Percentiles rank a stretch among this genome's conserved stretches.
phyloP scores from a whole-genome alignment of 805 yeast species.

The Lipomyces kockii region DNA sequence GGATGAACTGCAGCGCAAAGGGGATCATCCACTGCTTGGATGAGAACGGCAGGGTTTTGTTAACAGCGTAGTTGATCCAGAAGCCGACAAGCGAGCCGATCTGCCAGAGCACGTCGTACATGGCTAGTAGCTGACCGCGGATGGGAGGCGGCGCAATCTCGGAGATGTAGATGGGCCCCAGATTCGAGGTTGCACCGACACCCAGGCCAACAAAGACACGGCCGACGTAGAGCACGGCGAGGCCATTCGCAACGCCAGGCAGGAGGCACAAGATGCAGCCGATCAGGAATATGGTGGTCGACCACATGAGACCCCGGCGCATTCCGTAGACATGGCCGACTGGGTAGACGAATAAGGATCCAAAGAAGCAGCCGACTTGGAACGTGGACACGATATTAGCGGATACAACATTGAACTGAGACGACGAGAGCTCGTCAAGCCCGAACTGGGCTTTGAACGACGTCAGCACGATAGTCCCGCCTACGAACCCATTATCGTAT shows the following conservation, averaged over 20 bases:
- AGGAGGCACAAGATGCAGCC: slow-evolving; percentile 41
- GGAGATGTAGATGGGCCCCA: slow-evolving; percentile 62
- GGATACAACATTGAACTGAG: slow-evolving; percentile 14
- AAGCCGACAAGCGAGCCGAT: slow-evolving; percentile 55
- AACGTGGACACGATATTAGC: slow-evolving; percentile 67
- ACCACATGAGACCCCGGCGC: slow-evolving; percentile 46
- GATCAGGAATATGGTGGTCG: slow-evolving; percentile 22
- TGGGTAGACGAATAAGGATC: slow-evolving; percentile 52
- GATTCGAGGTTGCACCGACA: slow-evolving; percentile 59
- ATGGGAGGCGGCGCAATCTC: slow-evolving; percentile 79
- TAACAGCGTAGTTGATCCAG: slow-evolving; percentile 57
- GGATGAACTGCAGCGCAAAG: slow-evolving; percentile 33
- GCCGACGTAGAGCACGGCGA: slow-evolving; percentile 48
- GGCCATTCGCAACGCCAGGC: slow-evolving; percentile 9
- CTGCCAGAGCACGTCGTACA: slow-evolving; percentile 58
- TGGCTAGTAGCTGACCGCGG: slow-evolving; percentile 74
- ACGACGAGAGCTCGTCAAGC: slow-evolving; percentile 45
- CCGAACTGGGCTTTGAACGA: slow-evolving; percentile 55
- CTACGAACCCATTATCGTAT: slow-evolving; percentile 60
- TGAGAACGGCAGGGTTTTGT: slow-evolving; percentile 43
- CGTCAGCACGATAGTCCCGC: slow-evolving; percentile 55
- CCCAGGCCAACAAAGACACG: slow-evolving; percentile 59
- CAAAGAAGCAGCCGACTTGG: slow-evolving; percentile 28
- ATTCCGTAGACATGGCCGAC: slow-evolving; percentile 77
- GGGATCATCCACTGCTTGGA: slow-evolving; percentile 45